Base-by-base conservation (phyloP, 1,284 basidiomycete species). In the Ganoderma leucocontextum region DNA sequence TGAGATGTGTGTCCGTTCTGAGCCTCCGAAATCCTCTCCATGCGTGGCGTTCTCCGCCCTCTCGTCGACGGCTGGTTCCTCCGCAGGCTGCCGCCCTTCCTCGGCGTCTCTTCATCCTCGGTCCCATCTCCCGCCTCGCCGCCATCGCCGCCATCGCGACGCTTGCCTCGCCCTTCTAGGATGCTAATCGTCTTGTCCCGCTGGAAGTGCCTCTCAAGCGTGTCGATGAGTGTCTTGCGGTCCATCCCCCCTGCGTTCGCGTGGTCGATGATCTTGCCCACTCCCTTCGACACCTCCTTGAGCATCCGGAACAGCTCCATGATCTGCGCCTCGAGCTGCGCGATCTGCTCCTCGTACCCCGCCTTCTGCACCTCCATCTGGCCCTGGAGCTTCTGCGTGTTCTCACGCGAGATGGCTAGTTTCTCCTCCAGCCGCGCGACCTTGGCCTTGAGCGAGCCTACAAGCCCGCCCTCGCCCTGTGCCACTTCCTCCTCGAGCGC, bases 271-370 rank as follows among this genome's bases (percentile, higher is more conserved):
- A 93, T 89, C 65, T 91, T 88, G 72, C 93, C 89, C 59, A 95
- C 90, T 8, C 93, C 90, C 70, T 90, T 89, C 39, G 91, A 90
- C 39, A 93, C 87, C 75, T 96, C 93, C 77, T 91, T 94, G 60
- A 98, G 84, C 93, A 97, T 97, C 73, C 93, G 87, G 84, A 97
- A 98, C 22, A 98, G 81, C 79, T 98, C 97, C 84, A 95, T 89
- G 70, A 97, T 97, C 83, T 98, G 95, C 8, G 93, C 87, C 78
- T 98, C 96, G 19, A 98, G 89, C 77, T 96, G 94, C 1, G 89
- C 86, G 67, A 98, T 95, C 70, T 92, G 91, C 70, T 96, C 93
- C 76, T 97, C 94, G 77, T 97, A 97, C 13, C 89, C 90, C 41
- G 83, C 81, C 77, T 92, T 94, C 84, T 97, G 95, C 60, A 89